These are phyloP conservation scores for Pterulicium gracile DNA, from an alignment of 1,284 basidiomycete species.

Conservation along the genomic window DNA sequence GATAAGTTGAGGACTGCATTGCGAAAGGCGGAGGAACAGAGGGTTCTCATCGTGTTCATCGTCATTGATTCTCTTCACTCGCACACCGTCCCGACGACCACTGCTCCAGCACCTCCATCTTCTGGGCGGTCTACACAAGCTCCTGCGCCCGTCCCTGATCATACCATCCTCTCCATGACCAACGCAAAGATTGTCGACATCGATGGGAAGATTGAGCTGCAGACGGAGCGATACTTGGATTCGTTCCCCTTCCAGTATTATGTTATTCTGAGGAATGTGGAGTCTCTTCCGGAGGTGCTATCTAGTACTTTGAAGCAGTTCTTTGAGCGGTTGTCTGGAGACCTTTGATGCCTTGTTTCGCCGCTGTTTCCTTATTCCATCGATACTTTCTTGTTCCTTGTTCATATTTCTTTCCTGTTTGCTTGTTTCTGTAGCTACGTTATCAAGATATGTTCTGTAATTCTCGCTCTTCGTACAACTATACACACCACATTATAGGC, in stretches of 20 bases:
- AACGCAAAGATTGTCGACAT: slow-evolving; percentile 82
- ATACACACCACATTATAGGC: too few relatives aligned
- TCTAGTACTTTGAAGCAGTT: slow-evolving; percentile 91
- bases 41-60: slow-evolving; percentile 96
- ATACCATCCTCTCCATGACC: slow-evolving; percentile 90
- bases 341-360: slow-evolving; percentile 19
- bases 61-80: slow-evolving; percentile 82
- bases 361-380: too few relatives aligned
- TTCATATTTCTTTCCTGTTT: too few relatives aligned
- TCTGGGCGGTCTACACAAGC: slow-evolving; percentile 6
- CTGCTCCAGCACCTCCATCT: slow-evolving; percentile 11
- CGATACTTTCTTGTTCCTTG: too few relatives aligned
- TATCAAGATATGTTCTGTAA: too few relatives aligned
- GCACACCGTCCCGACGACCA: slow-evolving; percentile 12
- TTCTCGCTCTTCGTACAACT: too few relatives aligned
- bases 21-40: slow-evolving; percentile 81
- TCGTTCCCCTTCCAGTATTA: slow-evolving; percentile 99
- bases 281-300: slow-evolving; percentile 87
- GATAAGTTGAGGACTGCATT: slow-evolving; percentile 74
- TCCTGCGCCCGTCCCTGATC: slow-evolving; percentile 23
- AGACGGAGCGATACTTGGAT: slow-evolving; percentile 86
- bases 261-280: slow-evolving; percentile 85
- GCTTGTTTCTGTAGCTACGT: too few relatives aligned
- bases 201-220: slow-evolving; percentile 82
- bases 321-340: slow-evolving; percentile 69